Evolutionary conservation across 2,329 filamentous ascomycete genomes (phyloP).

Genomic region (Falciphora oryzae): DNA sequence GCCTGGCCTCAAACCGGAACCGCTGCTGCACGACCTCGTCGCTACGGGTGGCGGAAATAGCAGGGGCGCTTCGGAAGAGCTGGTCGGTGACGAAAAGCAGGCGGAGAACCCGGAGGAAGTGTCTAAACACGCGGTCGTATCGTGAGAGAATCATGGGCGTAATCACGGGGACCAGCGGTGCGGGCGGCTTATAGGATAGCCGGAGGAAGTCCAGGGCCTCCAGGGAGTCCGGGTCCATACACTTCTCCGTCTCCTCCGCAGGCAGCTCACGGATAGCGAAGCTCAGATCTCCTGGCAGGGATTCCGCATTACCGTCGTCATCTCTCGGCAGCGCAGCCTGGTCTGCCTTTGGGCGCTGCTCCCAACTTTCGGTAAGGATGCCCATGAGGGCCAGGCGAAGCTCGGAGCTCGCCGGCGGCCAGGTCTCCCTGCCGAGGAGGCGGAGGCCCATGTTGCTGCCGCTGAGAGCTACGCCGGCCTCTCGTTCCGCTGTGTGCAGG

Average conservation of each 20-base stretch:
- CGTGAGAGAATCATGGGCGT: slow-evolving; percentile 64
- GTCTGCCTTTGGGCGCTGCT: slow-evolving; percentile 20
- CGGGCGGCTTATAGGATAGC: slow-evolving; percentile 74
- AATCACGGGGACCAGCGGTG: slow-evolving; percentile 66
- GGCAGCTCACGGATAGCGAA: slow-evolving; percentile 82
- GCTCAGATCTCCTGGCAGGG: slow-evolving; percentile 63
- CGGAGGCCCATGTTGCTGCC: slow-evolving; percentile 76
- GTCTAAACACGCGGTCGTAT: slow-evolving; percentile 81
- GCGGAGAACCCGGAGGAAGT: slow-evolving; percentile 69
- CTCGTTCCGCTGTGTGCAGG: slow-evolving; percentile 70
- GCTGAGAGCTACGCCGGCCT: slow-evolving; percentile 57
- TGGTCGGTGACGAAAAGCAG: slow-evolving; percentile 71
- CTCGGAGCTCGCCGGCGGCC: slow-evolving; percentile 93
- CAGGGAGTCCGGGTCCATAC: slow-evolving; percentile 75
- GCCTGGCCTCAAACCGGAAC: slow-evolving; percentile 71
- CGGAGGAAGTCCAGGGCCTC: slow-evolving; percentile 91
- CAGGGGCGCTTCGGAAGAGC: slow-evolving; percentile 39
- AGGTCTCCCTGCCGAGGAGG: slow-evolving; percentile 72
- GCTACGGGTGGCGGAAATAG: not conserved
- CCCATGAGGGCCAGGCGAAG: slow-evolving; percentile 85
- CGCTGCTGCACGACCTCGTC: slow-evolving; percentile 29
- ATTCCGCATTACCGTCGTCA: not conserved
- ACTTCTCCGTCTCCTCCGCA: slow-evolving; percentile 71
- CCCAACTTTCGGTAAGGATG: slow-evolving; percentile 66
- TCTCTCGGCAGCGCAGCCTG: slow-evolving; percentile 23